Percentiles rank a stretch among this genome's conserved stretches.
phyloP scores from a whole-genome alignment of 345 rosid species.

The Syzygium aromaticum region DNA sequence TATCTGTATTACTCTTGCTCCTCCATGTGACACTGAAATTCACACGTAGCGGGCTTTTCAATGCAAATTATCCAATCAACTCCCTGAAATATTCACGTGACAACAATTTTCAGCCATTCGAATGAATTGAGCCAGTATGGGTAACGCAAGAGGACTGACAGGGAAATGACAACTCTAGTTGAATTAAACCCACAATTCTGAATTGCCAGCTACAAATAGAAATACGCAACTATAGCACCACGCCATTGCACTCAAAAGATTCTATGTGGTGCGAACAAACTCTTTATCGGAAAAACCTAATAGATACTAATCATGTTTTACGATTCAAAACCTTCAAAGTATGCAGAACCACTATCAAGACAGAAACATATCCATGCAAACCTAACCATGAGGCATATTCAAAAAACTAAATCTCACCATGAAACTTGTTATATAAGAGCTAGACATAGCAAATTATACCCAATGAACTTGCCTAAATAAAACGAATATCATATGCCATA shows the following conservation, averaged over 20 bases:
- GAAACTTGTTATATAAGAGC: not conserved
- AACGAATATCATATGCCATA: slow-evolving; percentile 8
- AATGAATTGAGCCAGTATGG: not conserved
- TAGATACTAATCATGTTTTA: not conserved
- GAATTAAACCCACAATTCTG: not conserved
- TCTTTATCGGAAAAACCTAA: not conserved
- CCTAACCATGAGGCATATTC: not conserved
- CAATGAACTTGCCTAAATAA: not conserved
- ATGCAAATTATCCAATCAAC: not conserved
- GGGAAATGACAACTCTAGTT: not conserved
- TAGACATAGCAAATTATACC: not conserved
- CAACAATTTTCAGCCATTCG: not conserved
- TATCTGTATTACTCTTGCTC: not conserved
- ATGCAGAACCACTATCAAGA: not conserved
- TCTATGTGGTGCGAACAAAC: not conserved
- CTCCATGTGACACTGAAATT: not conserved
- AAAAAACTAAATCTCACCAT: not conserved
- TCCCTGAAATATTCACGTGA: not conserved
- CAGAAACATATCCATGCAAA: not conserved
- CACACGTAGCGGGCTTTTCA: not conserved
- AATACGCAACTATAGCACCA: not conserved
- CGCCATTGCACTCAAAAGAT: not conserved
- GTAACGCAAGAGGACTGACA: not conserved
- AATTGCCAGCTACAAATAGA: not conserved
- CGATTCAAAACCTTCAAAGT: not conserved